A percentile compares a stretch with the other conserved stretches of the same genome.
Evolutionary conservation across 2,329 filamentous ascomycete genomes (phyloP).

Genomic region (Neoarthrinium moseri): DNA sequence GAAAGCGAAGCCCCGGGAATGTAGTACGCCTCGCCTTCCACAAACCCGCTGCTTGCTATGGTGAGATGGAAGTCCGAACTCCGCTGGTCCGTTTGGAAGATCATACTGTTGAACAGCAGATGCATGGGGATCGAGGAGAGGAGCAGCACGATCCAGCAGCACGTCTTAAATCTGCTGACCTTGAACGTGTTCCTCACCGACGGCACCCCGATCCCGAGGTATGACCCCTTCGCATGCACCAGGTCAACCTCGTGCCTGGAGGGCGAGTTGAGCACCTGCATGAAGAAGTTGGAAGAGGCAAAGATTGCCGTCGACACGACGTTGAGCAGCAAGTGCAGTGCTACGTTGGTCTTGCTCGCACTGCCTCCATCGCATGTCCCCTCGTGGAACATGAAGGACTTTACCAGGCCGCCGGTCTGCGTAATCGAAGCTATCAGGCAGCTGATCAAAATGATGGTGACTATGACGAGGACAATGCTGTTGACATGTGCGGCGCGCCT

Average conservation of each 20-base stretch:
- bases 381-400: conserved; percentile 5
- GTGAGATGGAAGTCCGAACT: conserved; percentile 5
- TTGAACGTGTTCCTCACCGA: conserved; percentile 33
- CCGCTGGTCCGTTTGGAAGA: conserved; percentile 7
- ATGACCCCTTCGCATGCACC: conserved; percentile 37
- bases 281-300: conserved; percentile 16
- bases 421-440: background rate
- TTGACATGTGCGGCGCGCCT: background rate
- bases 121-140: conserved; percentile 12
- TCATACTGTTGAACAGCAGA: conserved; percentile 9
- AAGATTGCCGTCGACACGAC: conserved; percentile 7
- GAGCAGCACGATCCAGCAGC: conserved; percentile 6
- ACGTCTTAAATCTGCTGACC: conserved; percentile 1
- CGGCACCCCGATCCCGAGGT: conserved; percentile 40
- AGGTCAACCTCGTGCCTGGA: conserved; percentile 24
- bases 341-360: background rate
- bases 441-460: background rate
- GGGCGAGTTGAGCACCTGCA: conserved; percentile 16
- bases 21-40: background rate
- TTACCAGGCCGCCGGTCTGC: background rate
- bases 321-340: conserved; percentile 10
- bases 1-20: background rate
- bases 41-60: conserved; percentile 9
- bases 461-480: background rate
- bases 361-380: conserved; percentile 2